These are phyloP conservation scores for Blumeriella jaapii DNA, from an alignment of 2,329 filamentous ascomycete genomes.

Conservation along the genomic window DNA sequence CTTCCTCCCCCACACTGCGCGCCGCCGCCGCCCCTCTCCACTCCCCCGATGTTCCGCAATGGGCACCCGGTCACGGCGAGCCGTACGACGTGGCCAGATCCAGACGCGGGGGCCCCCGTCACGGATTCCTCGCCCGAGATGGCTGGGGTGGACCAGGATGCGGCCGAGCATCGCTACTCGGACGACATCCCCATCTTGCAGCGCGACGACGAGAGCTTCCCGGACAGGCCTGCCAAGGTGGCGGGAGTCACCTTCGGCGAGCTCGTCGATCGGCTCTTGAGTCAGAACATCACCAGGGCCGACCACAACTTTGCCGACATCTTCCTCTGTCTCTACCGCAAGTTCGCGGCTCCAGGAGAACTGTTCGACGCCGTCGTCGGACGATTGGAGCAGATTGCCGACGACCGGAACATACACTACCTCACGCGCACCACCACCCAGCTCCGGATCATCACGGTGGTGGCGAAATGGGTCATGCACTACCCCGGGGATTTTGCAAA, in stretches of 20 bases:
- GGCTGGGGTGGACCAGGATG: conserved; percentile 58
- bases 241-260: conserved; percentile 52
- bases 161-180: conserved; percentile 48
- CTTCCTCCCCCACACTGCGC: conserved; percentile 23
- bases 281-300: conserved; percentile 70
- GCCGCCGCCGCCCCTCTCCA: conserved; percentile 24
- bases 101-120: conserved; percentile 17
- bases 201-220: conserved; percentile 51
- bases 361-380: conserved; percentile 69
- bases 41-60: conserved; percentile 24
- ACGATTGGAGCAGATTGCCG: conserved; percentile 59
- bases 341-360: conserved; percentile 73
- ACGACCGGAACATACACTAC: conserved; percentile 54
- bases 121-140: conserved; percentile 24
- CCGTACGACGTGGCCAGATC: conserved; percentile 7
- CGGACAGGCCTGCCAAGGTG: conserved; percentile 40
- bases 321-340: conserved; percentile 87
- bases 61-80: conserved; percentile 18
- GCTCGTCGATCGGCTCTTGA: conserved; percentile 76
- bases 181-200: conserved; percentile 58
- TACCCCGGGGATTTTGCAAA: conserved; percentile 93
- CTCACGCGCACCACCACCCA: conserved; percentile 72
- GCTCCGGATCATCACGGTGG: conserved; percentile 68
- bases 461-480: conserved; percentile 78
- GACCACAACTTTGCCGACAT: conserved; percentile 81